These are phyloP conservation scores for Pseudozyma hubeiensis DNA, from an alignment of 1,284 basidiomycete genomes.

Conservation along the genomic window DNA sequence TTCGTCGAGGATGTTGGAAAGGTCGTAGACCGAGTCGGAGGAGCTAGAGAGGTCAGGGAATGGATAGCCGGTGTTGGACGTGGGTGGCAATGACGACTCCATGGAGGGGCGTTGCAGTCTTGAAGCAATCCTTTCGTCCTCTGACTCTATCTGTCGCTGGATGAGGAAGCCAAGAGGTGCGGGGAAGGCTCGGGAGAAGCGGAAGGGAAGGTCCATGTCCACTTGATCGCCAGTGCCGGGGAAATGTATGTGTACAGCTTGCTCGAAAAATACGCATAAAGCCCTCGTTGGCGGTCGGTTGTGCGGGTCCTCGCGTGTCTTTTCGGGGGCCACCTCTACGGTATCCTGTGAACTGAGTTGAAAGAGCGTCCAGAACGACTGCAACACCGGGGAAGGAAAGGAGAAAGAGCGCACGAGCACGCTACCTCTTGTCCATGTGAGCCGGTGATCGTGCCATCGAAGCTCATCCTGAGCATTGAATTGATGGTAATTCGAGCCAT, in stretches of 20 bases:
- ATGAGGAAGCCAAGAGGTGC: constrained; percentile 54
- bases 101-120: constrained; percentile 10
- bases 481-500: not conserved
- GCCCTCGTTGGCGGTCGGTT: constrained; percentile 20
- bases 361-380: constrained; percentile 60
- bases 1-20: constrained; percentile 25
- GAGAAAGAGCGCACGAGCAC: constrained; percentile 49
- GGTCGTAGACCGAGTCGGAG: constrained; percentile 27
- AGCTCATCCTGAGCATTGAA: constrained; percentile 36
- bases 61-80: constrained; percentile 15
- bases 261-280: constrained; percentile 59
- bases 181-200: constrained; percentile 46
- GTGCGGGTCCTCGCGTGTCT: constrained; percentile 2
- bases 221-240: constrained; percentile 52
- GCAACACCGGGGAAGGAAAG: constrained; percentile 39
- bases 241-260: constrained; percentile 53
- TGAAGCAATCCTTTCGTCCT: constrained; percentile 43
- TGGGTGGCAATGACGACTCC: not conserved
- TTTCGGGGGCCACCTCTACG: constrained; percentile 38
- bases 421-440: constrained; percentile 54
- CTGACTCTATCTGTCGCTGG: constrained; percentile 48
- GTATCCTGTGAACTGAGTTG: constrained; percentile 28
- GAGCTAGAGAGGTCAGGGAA: constrained; percentile 32
- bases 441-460: constrained; percentile 37
- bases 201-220: constrained; percentile 51